Evolutionary conservation across 495 filamentous ascomycete species (phyloP), one percentile per base, ranked within the genome.

Genomic region (Lophium mytilinum): DNA sequence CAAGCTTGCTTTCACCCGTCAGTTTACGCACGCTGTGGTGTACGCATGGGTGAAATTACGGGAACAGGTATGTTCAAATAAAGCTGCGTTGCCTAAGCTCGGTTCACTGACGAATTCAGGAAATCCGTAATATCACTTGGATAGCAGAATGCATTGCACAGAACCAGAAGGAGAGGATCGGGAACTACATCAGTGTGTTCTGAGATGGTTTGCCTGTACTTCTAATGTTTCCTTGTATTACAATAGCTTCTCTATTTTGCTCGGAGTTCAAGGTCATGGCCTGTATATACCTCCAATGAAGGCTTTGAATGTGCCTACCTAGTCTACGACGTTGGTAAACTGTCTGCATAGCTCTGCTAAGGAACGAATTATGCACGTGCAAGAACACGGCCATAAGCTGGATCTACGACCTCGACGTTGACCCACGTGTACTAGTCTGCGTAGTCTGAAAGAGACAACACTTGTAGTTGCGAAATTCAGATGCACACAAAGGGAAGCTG

Each of bases 91-190:
- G 41, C 15, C 10, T 14, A 9, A 14, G 8, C 18, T 37, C 30
- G 50, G 52, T 45, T 47, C 15, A 35, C 40, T 61, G 18, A 67
- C 46, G 30, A 50, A 43, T 35, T 14, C 57, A 95, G 93, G 93
- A 99, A 86, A 95, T 97, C 69, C 88, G 93, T 39, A 99, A 99
- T 67, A 93, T 99, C 66, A 97, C 92, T 46, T 99, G 93, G 93
- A 99, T 99, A 68, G 84, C 94, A 9, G 93, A 99, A 72, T 99
- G 93, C 74, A 99, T 99, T 82, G 93, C 93, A 47, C 93, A 99
- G 74, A 95, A 95, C 77, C 93, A 99, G 78, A 99, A 97, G 76
- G 93, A 99, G 72, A 82, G 93, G 70, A 97, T 99, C 68, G 83
- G 85, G 62, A 99, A 96, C 71, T 99, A 96, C 72, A 97, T 98